Evolutionary conservation across 2,329 filamentous ascomycete genomes (phyloP).

Genomic region (Drechslerella dactyloides): DNA sequence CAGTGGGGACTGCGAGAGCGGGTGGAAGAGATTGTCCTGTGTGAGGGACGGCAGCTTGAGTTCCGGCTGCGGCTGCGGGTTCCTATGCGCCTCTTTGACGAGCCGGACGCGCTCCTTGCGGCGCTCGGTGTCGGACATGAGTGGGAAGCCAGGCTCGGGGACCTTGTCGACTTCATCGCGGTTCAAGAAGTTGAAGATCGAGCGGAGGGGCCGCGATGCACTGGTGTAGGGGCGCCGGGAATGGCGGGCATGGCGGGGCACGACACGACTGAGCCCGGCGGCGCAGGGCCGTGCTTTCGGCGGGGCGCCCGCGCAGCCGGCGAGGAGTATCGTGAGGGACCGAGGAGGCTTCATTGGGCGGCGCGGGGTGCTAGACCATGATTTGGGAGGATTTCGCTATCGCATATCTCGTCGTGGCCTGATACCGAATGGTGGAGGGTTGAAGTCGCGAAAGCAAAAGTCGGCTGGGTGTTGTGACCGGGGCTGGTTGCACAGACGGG

Average conservation of each 20-base stretch:
- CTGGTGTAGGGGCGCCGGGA: slow-evolving; percentile 26
- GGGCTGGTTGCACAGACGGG: slow-evolving; percentile 21
- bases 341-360: slow-evolving; percentile 42
- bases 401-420: slow-evolving; percentile 13
- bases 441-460: slow-evolving; percentile 9
- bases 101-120: slow-evolving; percentile 34
- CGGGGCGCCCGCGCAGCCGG: slow-evolving; percentile 17
- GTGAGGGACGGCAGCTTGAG: slow-evolving; percentile 61
- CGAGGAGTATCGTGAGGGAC: slow-evolving; percentile 22
- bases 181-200: slow-evolving; percentile 40
- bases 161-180: slow-evolving; percentile 40
- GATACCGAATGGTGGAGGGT: not conserved
- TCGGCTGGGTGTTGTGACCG: slow-evolving; percentile 1
- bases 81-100: slow-evolving; percentile 36
- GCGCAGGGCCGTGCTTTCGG: slow-evolving; percentile 9
- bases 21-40: slow-evolving; percentile 88
- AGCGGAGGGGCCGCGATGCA: slow-evolving; percentile 36
- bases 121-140: slow-evolving; percentile 13
- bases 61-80: slow-evolving; percentile 23
- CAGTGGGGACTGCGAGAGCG: slow-evolving; percentile 85
- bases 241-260: slow-evolving; percentile 40
- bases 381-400: slow-evolving; percentile 19
- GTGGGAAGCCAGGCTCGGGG: slow-evolving; percentile 37
- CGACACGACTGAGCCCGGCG: slow-evolving; percentile 15
- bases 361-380: too few relatives aligned